A percentile compares a stretch with the other conserved stretches of the same genome.
Conservation (phyloP, 352 stramenopile genomes). For the Pseudoperonospora humuli region DNA sequence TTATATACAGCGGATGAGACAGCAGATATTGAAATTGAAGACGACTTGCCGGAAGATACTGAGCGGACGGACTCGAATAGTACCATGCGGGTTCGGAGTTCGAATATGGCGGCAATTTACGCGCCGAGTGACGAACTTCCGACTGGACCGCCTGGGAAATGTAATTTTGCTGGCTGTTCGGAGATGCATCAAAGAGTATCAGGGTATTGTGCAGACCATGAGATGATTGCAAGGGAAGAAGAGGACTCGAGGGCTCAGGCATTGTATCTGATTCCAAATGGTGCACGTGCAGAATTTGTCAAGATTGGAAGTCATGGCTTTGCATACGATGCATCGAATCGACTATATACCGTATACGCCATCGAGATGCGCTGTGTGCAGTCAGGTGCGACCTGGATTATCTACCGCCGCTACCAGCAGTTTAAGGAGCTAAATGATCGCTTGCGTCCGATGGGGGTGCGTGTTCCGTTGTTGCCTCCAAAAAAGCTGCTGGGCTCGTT, state of each 20-base stretch:
- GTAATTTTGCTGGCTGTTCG: constrained; percentile 42
- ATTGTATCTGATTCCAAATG: constrained; percentile 69
- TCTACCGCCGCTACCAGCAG: constrained; percentile 80
- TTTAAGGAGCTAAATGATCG: constrained; percentile 74
- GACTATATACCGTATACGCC: constrained; percentile 76
- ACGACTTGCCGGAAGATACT: constrained; percentile 20
- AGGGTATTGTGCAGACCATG: constrained; percentile 66
- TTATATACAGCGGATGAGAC: constrained; percentile 77
- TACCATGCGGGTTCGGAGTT: constrained; percentile 30
- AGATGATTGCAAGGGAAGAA: constrained; percentile 73
- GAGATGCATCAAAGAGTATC: constrained; percentile 60
- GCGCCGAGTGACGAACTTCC: constrained; percentile 33
- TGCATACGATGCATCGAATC: constrained; percentile 59
- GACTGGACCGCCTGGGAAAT: constrained; percentile 33
- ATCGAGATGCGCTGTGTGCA: constrained; percentile 74
- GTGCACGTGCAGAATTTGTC: constrained; percentile 61
- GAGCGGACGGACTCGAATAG: constrained; percentile 1
- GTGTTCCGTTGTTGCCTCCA: constrained; percentile 66
- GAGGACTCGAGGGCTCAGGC: constrained; percentile 74
- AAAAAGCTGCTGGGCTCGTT: constrained; percentile 83
- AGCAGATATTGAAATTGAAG: constrained; percentile 73
- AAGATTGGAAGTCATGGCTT: constrained; percentile 72
- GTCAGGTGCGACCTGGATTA: constrained; percentile 66
- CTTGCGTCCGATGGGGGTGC: constrained; percentile 51
- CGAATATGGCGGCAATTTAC: constrained; percentile 40